phyloP scores from a whole-genome alignment of 495 filamentous ascomycete species.

The Podospora pseudopauciseta region DNA sequence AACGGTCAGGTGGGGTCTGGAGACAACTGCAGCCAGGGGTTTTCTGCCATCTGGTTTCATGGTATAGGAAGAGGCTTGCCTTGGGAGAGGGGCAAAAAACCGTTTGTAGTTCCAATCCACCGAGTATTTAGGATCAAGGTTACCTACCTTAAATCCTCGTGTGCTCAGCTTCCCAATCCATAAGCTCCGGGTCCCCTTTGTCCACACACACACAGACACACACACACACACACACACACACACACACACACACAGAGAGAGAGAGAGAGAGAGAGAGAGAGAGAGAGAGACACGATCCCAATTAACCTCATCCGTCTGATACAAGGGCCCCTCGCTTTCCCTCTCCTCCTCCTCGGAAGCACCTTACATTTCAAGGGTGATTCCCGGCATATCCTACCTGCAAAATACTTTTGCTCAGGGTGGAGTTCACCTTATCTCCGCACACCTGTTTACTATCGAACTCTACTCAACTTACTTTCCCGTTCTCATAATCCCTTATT shows the following conservation, averaged over 20 bases:
- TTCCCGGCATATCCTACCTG: not conserved
- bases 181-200: not conserved
- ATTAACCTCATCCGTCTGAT: too few species aligned
- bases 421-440: not conserved
- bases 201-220: not conserved
- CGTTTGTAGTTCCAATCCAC: not conserved
- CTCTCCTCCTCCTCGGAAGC: not conserved
- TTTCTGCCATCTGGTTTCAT: not conserved
- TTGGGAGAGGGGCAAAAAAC: not conserved
- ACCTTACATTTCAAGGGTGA: not conserved
- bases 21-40: not conserved
- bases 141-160: not conserved
- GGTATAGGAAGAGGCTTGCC: not conserved
- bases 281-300: too few species aligned
- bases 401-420: slow-evolving; percentile 3
- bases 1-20: not conserved
- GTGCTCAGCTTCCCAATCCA: not conserved
- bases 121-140: not conserved
- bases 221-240: not conserved
- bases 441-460: not conserved
- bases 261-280: too few species aligned
- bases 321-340: too few species aligned
- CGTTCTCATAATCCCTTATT: too few species aligned
- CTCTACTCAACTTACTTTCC: not conserved
- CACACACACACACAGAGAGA: too few species aligned